Evolutionary conservation across 2,329 filamentous ascomycete genomes (phyloP).

Genomic region (Aurifilum marmelostoma): DNA sequence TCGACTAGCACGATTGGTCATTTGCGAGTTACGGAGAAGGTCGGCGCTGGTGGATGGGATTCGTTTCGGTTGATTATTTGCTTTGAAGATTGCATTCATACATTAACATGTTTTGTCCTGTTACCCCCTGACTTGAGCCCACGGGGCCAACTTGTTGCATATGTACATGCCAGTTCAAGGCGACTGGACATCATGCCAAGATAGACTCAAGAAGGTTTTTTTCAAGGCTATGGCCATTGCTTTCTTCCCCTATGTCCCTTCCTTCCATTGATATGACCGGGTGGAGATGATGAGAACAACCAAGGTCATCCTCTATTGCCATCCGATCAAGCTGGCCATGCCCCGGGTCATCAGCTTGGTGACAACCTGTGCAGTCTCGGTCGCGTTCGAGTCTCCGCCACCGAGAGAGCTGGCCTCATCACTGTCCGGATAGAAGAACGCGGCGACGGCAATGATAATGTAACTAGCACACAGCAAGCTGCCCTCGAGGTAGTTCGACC

Average conservation of each 20-base stretch:
- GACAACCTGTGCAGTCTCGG: conserved; percentile 10
- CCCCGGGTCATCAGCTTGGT: conserved; percentile 16
- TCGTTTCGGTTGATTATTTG: neutral
- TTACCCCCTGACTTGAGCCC: neutral
- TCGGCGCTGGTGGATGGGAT: neutral
- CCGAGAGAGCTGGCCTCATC: conserved; percentile 47
- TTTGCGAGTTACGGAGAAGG: neutral
- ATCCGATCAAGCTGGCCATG: conserved; percentile 12
- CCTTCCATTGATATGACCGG: neutral
- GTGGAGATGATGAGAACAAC: neutral
- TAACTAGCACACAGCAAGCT: conserved; percentile 69
- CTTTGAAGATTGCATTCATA: neutral
- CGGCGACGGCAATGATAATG: conserved; percentile 67
- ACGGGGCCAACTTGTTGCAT: neutral
- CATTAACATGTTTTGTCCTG: neutral
- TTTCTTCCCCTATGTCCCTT: neutral
- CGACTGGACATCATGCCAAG: neutral
- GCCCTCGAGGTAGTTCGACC: conserved; percentile 86
- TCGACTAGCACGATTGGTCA: too few species aligned
- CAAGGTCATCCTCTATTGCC: conserved; percentile 11
- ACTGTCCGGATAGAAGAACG: conserved; percentile 66
- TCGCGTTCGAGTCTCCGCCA: conserved; percentile 25
- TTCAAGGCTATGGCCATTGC: neutral
- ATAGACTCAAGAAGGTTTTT: neutral
- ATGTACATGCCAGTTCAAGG: neutral